phyloP scores from a whole-genome alignment of 148 eudicot genomes.

The Camellia granthamiana region DNA sequence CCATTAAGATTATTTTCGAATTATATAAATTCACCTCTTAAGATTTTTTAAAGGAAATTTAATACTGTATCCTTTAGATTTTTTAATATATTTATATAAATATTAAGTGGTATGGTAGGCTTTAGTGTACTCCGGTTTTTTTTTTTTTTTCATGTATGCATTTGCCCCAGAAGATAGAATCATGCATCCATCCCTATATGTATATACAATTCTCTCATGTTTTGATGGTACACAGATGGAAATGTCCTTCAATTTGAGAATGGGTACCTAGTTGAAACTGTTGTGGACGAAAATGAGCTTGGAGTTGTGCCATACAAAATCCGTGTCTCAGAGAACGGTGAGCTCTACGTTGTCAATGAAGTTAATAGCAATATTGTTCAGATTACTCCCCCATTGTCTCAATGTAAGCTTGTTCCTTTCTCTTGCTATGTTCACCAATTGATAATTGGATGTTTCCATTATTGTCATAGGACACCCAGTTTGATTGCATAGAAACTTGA shows the following conservation, averaged over 20 bases:
- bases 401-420: slow-evolving; percentile 46
- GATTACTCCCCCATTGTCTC: slow-evolving; percentile 88
- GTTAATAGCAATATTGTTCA: slow-evolving; percentile 83
- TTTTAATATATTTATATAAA: too few relatives aligned
- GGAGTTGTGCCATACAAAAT: slow-evolving; percentile 82
- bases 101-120: too few relatives aligned
- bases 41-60: too few relatives aligned
- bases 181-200: not conserved
- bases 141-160: too few relatives aligned
- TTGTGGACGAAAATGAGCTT: slow-evolving; percentile 87
- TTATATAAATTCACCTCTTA: too few relatives aligned
- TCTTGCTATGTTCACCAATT: not conserved
- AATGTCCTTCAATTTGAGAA: slow-evolving; percentile 78
- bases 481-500: not conserved
- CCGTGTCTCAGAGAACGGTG: too few relatives aligned
- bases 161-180: too few relatives aligned
- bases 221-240: slow-evolving; percentile 47
- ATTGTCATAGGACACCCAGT: not conserved
- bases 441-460: not conserved
- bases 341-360: slow-evolving; percentile 88
- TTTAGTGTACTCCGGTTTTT: too few relatives aligned
- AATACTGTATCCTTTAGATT: too few relatives aligned
- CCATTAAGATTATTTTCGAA: too few relatives aligned
- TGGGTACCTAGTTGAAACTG: slow-evolving; percentile 91
- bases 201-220: not conserved